Evolutionary conservation across 2,329 filamentous ascomycete species (phyloP), one percentile per base, ranked within the genome.

Genomic region (Alternaria arborescens): DNA sequence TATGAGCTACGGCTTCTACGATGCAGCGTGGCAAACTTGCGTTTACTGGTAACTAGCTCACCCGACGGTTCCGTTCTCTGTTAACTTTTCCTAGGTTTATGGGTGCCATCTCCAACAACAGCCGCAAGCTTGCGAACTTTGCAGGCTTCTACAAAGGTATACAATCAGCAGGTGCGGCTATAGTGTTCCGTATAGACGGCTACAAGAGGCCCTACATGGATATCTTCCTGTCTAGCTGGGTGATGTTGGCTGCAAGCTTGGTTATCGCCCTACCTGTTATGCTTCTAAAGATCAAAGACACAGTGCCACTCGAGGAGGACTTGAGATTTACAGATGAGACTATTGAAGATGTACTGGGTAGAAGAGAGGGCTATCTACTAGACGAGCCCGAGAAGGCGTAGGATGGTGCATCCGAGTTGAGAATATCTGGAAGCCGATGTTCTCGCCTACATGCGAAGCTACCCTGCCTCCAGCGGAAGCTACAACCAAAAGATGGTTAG

Each of bases 31-130:
- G 89, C 94, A 97, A 82, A 94, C 92, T 0, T 88, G 84, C 71
- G 88, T 93, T 48, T 97, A 97, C 83, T 97, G 93, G 93, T 86
- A 77, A 72, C 82, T 76, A 44, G 8, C 34, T 46, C 34, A 26
- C 12, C 20, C 4, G 5, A 40, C 46, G 8, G 32, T 16, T 4
- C 3, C 11, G 8, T 12, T 41, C 16, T 26, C 14, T 26, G 56
- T 53, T 66, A 52, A 68, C 41, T 3, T 4, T 5, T 26, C 8
- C 63, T 61, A 91, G 89, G 89, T 93, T 91, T 82, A 96, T 97
- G 90, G 94, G 93, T 51, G 88, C 93, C 8, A 85, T 97, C 38
- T 93, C 90, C 74, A 97, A 97, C 86, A 95, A 94, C 63, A 88
- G 91, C 62, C 92, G 93, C 78, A 94, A 92, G 77, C 86, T 93